Base-by-base conservation (phyloP, 208 protist species). In the Wallacemonas sp. region DNA sequence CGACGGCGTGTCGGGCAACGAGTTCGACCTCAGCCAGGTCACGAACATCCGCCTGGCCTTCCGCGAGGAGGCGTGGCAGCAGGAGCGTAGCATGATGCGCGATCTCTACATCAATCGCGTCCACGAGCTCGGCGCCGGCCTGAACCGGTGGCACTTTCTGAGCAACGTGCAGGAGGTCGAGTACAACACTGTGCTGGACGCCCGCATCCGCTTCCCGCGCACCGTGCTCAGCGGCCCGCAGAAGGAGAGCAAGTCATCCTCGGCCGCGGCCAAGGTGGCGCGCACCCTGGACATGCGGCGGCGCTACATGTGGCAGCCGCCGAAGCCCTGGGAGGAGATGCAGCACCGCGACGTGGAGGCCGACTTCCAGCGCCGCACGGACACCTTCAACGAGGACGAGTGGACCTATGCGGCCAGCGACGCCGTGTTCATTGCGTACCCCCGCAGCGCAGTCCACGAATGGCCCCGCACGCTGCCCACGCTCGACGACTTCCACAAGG, bases 361-460 rank as follows among this genome's bases (percentile, higher is more conserved):
- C 20, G 88, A 94, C 71, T 96, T 96, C 57, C 82, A 90, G 72
- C 84, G 88, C 26, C 87, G 86, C 48, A 93, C 89, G 23, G 83
- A 77, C 2, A 91, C 77, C 39, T 96, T 97, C 65, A 92, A 94
- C 76, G 92, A 95, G 70, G 87, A 89, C 61, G 88, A 93, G 64
- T 97, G 89, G 89, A 85, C 80, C n/a, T 94, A 87, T 72, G 79
- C 88, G 12, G 79, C 77, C 18, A 93, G 80, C 70, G 87, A 94
- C 41, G 92, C 83, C n/a, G 89, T 97, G 11, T 97, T 89, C 72
- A 94, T 96, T 59, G 83, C 79, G 8, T 96, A 89, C 68, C 72
- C 72, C 26, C 79, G 79, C 41, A 87, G 80, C 72, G 86, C 77
- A 20, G 79, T 93, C 11, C 84, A 91, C 67, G 81, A 85, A 10